Base-by-base conservation (phyloP, 495 filamentous ascomycete genomes). In the Pyrenula aspistea region DNA sequence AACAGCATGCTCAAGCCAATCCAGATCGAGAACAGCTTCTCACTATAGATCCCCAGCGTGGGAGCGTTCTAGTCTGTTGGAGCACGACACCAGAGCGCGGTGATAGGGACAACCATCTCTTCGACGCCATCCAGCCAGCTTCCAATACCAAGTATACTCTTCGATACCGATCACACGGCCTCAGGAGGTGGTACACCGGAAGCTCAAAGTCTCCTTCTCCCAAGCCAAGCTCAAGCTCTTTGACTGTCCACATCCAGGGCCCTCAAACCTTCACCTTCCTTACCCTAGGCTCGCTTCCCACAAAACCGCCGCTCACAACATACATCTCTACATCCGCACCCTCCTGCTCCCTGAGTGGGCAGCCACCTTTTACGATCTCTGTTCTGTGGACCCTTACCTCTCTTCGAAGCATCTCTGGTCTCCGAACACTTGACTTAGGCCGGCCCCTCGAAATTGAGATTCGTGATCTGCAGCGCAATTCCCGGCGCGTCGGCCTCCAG, bases 311-410 rank as follows among this genome's bases (percentile, higher is more conserved):
- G 25, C 68, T 64, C 24, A 73, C 73, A 47, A 74, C 65, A 25
- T 73, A 64, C 53, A 63, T 71, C 25, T 75, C 62, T 25, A 77
- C 67, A 55, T 83, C 73, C 21, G 83, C 78, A 61, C 80, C 80
- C 0, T 76, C 73, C 15, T 68, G 67, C 71, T 74, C 42, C 11
- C 42, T 48, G 19, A 48, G 11, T 19, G 42, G 42, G 11, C 11
- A 48, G 11, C 42, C 42, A 19, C 42, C 42, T 19, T 48, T 19
- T 19, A 11, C 42, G 11, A 48, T 48, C 42, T 48, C 42, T 19
- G 11, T 48, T 19, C 11, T 11, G 11, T 48, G 42, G 42, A 48
- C 11, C 11, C 42, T 48, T 11, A 19, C 42, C 42, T 19, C 42
- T 11, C 42, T 19, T 19, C 11, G 42, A 48, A 19, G 11, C 42